Base-by-base conservation (phyloP, 1,284 basidiomycete genomes). In the Puccinia novopanici region DNA sequence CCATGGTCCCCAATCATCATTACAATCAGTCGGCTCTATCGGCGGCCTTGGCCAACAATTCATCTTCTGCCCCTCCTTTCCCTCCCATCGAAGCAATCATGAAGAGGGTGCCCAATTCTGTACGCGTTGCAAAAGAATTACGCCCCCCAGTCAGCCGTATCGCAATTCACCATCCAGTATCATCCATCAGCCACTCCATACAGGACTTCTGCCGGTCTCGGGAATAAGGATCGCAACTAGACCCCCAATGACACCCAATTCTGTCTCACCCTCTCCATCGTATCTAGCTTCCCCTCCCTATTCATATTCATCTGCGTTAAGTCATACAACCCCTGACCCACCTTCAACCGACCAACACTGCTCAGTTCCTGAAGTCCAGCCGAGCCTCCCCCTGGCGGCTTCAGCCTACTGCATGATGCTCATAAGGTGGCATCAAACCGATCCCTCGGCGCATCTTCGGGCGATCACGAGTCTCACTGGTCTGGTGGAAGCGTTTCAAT, bases 91-190 rank as follows among this genome's bases (percentile, higher is more conserved):
- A 87, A 40, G 87, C 87, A 8, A 88, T 89, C 40, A 86, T 89
- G n/a, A 88, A 88, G 81, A 84, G 88, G 2, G 88, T 89, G 1
- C 88, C 88, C 0, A 88, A 88, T 0, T 87, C 87, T 10, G 88
- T 89, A 1, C 84, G 88, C n/a, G 81, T 88, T 54, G 88, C 88
- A 0, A 86, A 87, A 17, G 88, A 88, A 52, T 82, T 88, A 27
- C 83, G 82, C 63, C 70, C 82, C 42, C 82, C 84, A 63, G 57
- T 19, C 27, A 67, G 30, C 45, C 48, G 9, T 55, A 61, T 48
- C 63, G 61, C 10, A 63, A 76, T 52, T 73, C 81, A 6, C 61
- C 82, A 42, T 24, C 82, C 52, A 48, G 27, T 52, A 24, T 27
- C 30, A 17, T 52, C 19, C 17, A 40, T 83, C 12, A 78, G 54